phyloP scores from a whole-genome alignment of 2,329 filamentous ascomycete genomes.

The Pleurostoma richardsiae region DNA sequence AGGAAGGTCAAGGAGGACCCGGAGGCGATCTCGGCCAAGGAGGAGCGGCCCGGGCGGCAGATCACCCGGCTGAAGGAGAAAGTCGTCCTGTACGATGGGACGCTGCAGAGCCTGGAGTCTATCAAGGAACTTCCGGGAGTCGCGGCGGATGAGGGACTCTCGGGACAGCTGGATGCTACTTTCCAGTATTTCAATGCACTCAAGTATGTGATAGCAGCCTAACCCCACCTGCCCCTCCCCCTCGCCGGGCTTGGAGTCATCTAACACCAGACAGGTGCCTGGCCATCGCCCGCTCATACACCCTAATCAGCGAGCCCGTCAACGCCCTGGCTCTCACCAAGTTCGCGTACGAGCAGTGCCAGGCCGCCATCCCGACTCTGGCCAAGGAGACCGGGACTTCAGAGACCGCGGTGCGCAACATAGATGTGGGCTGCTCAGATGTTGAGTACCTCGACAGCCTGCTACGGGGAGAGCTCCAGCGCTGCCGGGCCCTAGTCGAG shows the following conservation, averaged over 20 bases:
- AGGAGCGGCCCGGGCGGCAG: slow-evolving; percentile 69
- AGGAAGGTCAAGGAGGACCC: slow-evolving; percentile 35
- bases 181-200: slow-evolving; percentile 81
- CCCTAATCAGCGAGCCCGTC: slow-evolving; percentile 63
- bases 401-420: slow-evolving; percentile 51
- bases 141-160: slow-evolving; percentile 72
- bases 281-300: slow-evolving; percentile 80
- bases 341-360: slow-evolving; percentile 60
- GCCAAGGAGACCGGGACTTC: slow-evolving; percentile 28
- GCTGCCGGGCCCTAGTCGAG: slow-evolving; percentile 80
- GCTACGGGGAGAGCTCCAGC: slow-evolving; percentile 68
- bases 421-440: slow-evolving; percentile 60
- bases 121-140: slow-evolving; percentile 88
- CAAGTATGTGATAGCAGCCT: slow-evolving; percentile 52
- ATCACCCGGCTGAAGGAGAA: slow-evolving; percentile 79
- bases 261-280: slow-evolving; percentile 55
- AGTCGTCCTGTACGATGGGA: slow-evolving; percentile 85
- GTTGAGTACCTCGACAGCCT: slow-evolving; percentile 54
- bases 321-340: slow-evolving; percentile 84
- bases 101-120: slow-evolving; percentile 83
- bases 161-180: slow-evolving; percentile 73
- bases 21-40: slow-evolving; percentile 38
- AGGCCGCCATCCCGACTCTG: slow-evolving; percentile 43
- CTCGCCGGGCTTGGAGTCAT: slow-evolving; percentile 4
- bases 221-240: background rate